Evolutionary conservation across 2,329 filamentous ascomycete genomes (phyloP).

Genomic region (Microdochium bolleyi): DNA sequence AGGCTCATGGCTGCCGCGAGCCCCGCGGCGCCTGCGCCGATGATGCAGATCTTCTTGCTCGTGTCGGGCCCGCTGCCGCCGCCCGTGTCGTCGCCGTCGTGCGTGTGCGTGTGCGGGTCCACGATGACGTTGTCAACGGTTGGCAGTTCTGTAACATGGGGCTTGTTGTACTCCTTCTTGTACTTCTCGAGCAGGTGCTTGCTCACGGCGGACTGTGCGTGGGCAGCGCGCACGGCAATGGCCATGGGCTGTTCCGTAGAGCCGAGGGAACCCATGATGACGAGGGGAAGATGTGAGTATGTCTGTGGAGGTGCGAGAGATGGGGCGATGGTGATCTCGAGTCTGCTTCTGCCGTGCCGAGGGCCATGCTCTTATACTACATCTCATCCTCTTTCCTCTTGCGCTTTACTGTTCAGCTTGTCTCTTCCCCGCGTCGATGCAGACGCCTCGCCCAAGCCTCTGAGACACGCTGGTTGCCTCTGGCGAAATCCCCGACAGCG

Average conservation of each 20-base stretch:
- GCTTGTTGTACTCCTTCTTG: background rate
- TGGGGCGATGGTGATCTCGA: background rate
- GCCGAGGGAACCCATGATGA: background rate
- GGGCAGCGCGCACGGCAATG: background rate
- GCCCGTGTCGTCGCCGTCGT: background rate
- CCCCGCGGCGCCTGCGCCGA: constrained; percentile 8
- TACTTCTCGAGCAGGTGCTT: background rate
- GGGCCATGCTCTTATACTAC: background rate
- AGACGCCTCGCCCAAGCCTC: background rate
- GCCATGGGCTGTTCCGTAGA: background rate
- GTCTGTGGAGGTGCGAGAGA: background rate
- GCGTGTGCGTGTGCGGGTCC: background rate
- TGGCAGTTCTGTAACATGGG: background rate
- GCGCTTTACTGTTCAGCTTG: background rate
- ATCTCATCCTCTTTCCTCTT: background rate
- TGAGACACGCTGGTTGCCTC: background rate
- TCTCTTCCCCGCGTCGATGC: background rate
- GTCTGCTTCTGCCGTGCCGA: background rate
- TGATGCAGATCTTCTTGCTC: constrained; percentile 5
- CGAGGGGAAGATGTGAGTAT: background rate
- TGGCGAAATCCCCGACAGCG: background rate
- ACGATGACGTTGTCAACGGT: background rate
- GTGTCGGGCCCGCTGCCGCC: background rate
- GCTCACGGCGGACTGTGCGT: background rate
- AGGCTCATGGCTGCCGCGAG: constrained; percentile 10